Evolutionary conservation across 164 flowering plant species (phyloP).

Genomic region (Amborella trichopoda): DNA sequence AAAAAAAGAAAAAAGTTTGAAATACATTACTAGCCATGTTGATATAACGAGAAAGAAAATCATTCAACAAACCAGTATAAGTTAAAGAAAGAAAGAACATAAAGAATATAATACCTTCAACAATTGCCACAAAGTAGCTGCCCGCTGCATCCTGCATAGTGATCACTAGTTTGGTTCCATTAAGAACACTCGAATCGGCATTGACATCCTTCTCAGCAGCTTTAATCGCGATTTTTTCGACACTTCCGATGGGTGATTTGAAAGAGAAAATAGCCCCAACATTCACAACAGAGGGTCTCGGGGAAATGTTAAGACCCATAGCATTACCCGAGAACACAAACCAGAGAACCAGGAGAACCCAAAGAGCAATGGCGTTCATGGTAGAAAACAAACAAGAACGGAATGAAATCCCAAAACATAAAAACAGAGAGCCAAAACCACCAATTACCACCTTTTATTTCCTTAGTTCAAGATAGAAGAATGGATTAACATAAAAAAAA

Average conservation of each 20-base stretch:
- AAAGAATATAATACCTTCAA: slow-evolving; percentile 41
- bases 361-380: slow-evolving; percentile 28
- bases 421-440: not conserved
- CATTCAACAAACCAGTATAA: too few relatives aligned
- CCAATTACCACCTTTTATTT: too few relatives aligned
- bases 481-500: too few relatives aligned
- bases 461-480: too few relatives aligned
- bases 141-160: slow-evolving; percentile 43
- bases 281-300: slow-evolving; percentile 63
- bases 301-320: slow-evolving; percentile 18
- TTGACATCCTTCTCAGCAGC: slow-evolving; percentile 86
- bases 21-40: too few relatives aligned
- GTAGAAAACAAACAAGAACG: not conserved
- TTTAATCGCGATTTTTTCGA: slow-evolving; percentile 73
- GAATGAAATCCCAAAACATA: not conserved
- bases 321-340: slow-evolving; percentile 24
- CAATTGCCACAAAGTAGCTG: slow-evolving; percentile 69
- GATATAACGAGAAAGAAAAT: too few relatives aligned
- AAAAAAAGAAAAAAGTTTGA: too few relatives aligned
- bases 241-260: slow-evolving; percentile 74
- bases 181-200: slow-evolving; percentile 47
- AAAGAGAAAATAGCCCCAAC: slow-evolving; percentile 74
- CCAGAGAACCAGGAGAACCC: slow-evolving; percentile 15
- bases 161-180: slow-evolving; percentile 42
- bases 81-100: not conserved